Conservation (phyloP, 2,329 filamentous ascomycete genomes). For the Blastomyces silverae region DNA sequence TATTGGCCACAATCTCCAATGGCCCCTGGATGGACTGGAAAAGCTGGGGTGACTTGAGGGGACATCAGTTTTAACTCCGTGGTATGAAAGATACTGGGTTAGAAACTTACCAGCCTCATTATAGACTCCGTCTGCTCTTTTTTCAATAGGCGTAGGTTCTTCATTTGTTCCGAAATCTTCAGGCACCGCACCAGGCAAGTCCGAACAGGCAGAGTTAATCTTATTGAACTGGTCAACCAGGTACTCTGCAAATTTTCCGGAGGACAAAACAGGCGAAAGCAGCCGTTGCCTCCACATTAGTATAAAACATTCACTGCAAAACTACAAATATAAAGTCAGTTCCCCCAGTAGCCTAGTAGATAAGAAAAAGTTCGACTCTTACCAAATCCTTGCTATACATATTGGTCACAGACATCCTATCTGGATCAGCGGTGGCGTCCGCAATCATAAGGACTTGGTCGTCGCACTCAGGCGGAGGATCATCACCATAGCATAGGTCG, state of each 20-base stretch:
- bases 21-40: conserved; percentile 20
- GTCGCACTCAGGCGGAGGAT: conserved; percentile 17
- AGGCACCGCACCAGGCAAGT: background rate
- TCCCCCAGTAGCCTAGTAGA: background rate
- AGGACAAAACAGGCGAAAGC: conserved; percentile 19
- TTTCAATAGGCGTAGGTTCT: background rate
- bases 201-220: conserved; percentile 18
- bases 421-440: conserved; percentile 12
- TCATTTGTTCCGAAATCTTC: background rate
- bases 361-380: background rate
- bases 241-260: conserved; percentile 20
- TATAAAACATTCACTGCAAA: conserved; percentile 23
- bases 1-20: conserved; percentile 19
- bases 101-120: conserved; percentile 14
- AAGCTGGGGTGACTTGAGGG: conserved; percentile 15
- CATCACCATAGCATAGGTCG: conserved; percentile 18
- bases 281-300: conserved; percentile 22
- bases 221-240: conserved; percentile 21
- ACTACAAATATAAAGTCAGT: conserved; percentile 16
- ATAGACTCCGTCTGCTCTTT: conserved; percentile 10
- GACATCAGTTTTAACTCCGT: background rate
- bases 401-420: conserved; percentile 18
- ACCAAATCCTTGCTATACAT: conserved; percentile 21
- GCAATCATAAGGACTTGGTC: conserved; percentile 7
- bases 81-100: background rate